A percentile compares a stretch with the other conserved stretches of the same genome.
Evolutionary conservation across 148 eudicot genomes (phyloP).

Genomic region (Rhododendron henanense): DNA sequence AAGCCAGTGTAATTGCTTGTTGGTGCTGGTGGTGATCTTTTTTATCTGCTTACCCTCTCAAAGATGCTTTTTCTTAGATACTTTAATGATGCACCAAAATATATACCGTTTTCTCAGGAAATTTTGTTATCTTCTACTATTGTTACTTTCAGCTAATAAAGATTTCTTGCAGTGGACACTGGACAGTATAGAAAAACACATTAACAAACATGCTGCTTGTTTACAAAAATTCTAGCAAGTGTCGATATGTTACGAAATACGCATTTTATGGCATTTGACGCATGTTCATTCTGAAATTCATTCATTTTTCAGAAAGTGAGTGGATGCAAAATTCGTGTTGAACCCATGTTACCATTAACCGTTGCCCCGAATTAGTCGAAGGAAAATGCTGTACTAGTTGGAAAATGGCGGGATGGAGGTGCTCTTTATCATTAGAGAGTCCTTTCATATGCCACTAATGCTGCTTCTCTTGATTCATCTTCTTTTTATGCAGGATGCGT

Average conservation of each 20-base stretch:
- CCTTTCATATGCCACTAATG: slow-evolving; percentile 4
- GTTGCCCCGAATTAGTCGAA: not conserved
- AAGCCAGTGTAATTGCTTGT: not conserved
- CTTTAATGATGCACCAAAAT: not conserved
- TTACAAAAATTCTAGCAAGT: not conserved
- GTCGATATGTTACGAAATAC: not conserved
- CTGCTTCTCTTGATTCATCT: not conserved
- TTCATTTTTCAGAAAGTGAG: not conserved
- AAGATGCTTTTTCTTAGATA: not conserved
- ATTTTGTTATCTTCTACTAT: not conserved
- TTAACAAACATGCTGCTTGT: not conserved
- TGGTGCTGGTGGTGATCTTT: not conserved
- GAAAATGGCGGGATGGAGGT: not conserved
- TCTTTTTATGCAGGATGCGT: slow-evolving; percentile 49
- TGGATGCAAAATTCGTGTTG: not conserved
- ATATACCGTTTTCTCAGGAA: not conserved
- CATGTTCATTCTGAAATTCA: not conserved
- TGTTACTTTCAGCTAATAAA: not conserved
- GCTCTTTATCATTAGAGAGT: not conserved
- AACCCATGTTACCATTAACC: not conserved
- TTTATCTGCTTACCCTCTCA: not conserved
- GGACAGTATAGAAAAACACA: not conserved
- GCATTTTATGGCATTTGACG: not conserved
- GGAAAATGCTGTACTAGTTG: not conserved
- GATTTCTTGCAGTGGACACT: not conserved